Base-by-base conservation (phyloP, 1,284 basidiomycete species). In the Rhodotorula sp. region DNA sequence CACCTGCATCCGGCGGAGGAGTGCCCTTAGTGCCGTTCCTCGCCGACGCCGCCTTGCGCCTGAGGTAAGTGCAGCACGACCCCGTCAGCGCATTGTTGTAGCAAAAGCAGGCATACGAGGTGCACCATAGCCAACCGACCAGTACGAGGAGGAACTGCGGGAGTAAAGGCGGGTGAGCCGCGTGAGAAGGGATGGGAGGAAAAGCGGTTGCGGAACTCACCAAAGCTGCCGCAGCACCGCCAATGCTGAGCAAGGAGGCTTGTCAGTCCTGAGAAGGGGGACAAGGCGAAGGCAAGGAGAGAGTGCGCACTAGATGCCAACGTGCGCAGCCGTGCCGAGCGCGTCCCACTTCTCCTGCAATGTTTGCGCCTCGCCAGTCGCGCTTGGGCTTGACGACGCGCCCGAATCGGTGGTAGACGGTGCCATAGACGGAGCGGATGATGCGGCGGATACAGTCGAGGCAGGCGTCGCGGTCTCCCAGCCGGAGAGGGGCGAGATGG, bases 71-170 rank as follows among this genome's bases (percentile, higher is more conserved):
- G 25, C 2, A n/a, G n/a, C n/a, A n/a, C n/a, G 36, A 29, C 3
- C 25, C 3, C 19, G 36, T 25, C 27, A 36, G 34, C 12, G 8
- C 2, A 60, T 10, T n/a, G 21, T 22, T 29, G 15, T 9, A 9
- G 39, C 25, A 39, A 32, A 32, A 32, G 21, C 12, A 27, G 21
- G 3, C 25, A 10, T 9, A 9, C 5, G 21, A 19, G 8, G 19
- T 54, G 39, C 17, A 62, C 70, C 70, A 72, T 48, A 64, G 53
- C 44, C 66, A 72, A 7, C 66, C 70, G 41, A 72, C 29, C 17
- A 72, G 29, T 25, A 72, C 66, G 12, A 72, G 25, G 15, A 72
- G 50, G 59, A 71, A 60, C 70, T 71, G 66, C 44, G 15, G 44
- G 44, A 44, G 44, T n/a, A n/a, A n/a, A n/a, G n/a, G n/a, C n/a